A percentile compares a stretch with the other conserved stretches of the same genome.
These are phyloP conservation scores for Colletotrichum sp. DNA, from an alignment of 2,329 filamentous ascomycete genomes.

Conservation along the genomic window DNA sequence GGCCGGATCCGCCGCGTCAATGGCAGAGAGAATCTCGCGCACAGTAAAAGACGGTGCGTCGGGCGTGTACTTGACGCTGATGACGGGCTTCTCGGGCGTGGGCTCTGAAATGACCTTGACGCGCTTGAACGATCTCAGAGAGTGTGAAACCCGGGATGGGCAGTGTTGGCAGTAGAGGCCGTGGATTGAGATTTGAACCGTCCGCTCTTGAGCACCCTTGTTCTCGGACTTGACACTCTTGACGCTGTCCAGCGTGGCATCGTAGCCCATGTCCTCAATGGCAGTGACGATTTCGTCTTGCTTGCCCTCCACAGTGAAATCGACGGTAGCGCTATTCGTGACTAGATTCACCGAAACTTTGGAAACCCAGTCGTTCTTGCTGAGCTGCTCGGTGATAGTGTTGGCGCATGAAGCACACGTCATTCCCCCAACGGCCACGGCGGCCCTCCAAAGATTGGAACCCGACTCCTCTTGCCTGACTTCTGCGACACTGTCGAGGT, in stretches of 20 bases:
- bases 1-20: constrained; percentile 68
- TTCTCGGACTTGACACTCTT: constrained; percentile 32
- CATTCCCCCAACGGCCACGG: constrained; percentile 73
- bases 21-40: constrained; percentile 72
- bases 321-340: constrained; percentile 62
- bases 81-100: constrained; percentile 66
- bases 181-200: constrained; percentile 68
- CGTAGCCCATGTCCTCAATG: constrained; percentile 62
- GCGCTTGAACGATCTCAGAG: constrained; percentile 56
- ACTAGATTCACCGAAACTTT: constrained; percentile 61
- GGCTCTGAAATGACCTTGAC: constrained; percentile 60
- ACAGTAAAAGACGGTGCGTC: constrained; percentile 73
- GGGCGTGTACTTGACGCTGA: constrained; percentile 75
- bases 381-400: constrained; percentile 63
- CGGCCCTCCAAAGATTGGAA: constrained; percentile 53
- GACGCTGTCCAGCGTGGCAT: constrained; percentile 56
- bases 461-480: constrained; percentile 49
- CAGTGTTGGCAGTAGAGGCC: constrained; percentile 81
- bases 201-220: constrained; percentile 45
- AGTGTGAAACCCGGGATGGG: constrained; percentile 60
- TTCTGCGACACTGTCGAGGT: constrained; percentile 55
- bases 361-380: constrained; percentile 58
- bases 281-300: constrained; percentile 30
- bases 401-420: constrained; percentile 74
- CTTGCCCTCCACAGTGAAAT: constrained; percentile 39